Base-by-base conservation (phyloP, 2,329 filamentous ascomycete genomes). In the Arthrobotrys musiformis region DNA sequence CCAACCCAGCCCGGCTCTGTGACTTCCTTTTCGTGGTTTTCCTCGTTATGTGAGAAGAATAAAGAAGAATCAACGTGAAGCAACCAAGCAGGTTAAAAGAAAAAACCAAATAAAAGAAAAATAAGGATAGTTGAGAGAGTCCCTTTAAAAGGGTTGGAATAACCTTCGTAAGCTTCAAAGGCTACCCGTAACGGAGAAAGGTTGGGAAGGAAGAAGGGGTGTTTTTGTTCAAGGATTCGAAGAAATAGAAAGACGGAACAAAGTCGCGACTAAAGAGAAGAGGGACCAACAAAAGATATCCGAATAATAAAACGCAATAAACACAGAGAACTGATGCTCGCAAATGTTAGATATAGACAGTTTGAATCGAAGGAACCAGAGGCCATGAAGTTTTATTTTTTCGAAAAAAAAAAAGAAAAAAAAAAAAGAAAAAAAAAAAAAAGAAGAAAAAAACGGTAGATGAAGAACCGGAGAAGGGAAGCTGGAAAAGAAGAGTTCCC, bases 371-470 rank as follows among this genome's bases (percentile, higher is more conserved):
- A 60, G 28, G 30, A 70, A 61, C n/a, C 22, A 61, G 50, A 37
- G 52, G 35, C 22, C 35, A 63, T 46, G 54, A 62, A 72, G 61
- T 42, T 68, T 74, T 69, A 66, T 62, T 77, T 62, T 61, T 63
- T 33, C 62, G 42, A 48, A 35, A 70, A 70, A 66, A 79, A 74
- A 75, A 72, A 40, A 48, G 28, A 54, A 68, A 73, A 58, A 70
- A 37, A 24, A 64, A 50, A n/a, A 26, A 28, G 37, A 37, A 26
- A 70, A 70, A 54, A 24, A 62, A 63, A 64, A n/a, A n/a, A n/a
- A n/a, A n/a, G n/a, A n/a, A n/a, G n/a, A n/a, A 35, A 70, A 70
- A 66, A 79, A 74, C 78, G 69, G 46, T 54, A 33, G 60, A 68
- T 76, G 62, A 70, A 37, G 30, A 64, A 50, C 19, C 33, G 35